These are phyloP conservation scores for Colletotrichum tamarilloi DNA, from an alignment of 2,329 filamentous ascomycete genomes.

Conservation along the genomic window DNA sequence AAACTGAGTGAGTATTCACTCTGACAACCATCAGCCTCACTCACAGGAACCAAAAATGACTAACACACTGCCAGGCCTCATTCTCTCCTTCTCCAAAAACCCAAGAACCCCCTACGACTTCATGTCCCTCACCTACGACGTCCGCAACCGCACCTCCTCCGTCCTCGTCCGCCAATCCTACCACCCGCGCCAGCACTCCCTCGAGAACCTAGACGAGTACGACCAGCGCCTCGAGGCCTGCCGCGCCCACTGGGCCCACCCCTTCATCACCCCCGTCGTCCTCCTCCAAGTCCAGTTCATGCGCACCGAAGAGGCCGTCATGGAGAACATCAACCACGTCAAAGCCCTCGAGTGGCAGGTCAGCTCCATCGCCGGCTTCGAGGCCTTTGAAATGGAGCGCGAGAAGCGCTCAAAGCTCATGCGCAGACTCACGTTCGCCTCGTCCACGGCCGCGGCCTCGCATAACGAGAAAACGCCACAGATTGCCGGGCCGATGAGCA, in stretches of 20 bases:
- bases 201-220: constrained; percentile 58
- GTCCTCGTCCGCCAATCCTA: constrained; percentile 57
- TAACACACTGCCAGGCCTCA: constrained; percentile 46
- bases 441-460: background rate
- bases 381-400: constrained; percentile 41
- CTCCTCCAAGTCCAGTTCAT: constrained; percentile 59
- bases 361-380: constrained; percentile 54
- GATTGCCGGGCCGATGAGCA: constrained; percentile 50
- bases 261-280: constrained; percentile 56
- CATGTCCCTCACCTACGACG: constrained; percentile 57
- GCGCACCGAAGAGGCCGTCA: constrained; percentile 56
- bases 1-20: constrained; percentile 43
- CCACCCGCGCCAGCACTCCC: constrained; percentile 52
- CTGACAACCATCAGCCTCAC: background rate
- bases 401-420: constrained; percentile 39
- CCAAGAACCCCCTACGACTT: constrained; percentile 59
- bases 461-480: constrained; percentile 23
- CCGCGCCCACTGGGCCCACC: constrained; percentile 57
- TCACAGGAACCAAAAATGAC: background rate
- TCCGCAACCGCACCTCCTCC: constrained; percentile 51
- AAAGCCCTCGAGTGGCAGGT: constrained; percentile 54
- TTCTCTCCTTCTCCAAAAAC: constrained; percentile 57
- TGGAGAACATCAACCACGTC: constrained; percentile 56
- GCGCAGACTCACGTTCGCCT: constrained; percentile 13
- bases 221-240: constrained; percentile 57